phyloP scores from a whole-genome alignment of 176 grass and related monocot species.

The Luzula sylvatica region DNA sequence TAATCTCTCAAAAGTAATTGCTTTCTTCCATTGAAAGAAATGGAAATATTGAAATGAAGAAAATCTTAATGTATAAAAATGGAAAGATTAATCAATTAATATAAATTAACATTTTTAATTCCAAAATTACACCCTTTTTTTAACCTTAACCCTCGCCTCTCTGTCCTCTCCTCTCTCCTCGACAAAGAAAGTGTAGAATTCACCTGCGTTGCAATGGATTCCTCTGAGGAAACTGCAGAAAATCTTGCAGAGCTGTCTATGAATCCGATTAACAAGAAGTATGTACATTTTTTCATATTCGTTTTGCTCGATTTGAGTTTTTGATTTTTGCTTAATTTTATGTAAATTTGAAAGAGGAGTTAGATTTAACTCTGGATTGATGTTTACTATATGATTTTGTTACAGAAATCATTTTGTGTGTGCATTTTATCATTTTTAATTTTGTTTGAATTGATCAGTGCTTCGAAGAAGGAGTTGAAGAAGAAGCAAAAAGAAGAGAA shows the following conservation, averaged over 20 bases:
- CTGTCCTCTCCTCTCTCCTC: background rate
- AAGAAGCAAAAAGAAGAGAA: no score
- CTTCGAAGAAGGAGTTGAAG: no score
- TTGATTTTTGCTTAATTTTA: background rate
- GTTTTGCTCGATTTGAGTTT: background rate
- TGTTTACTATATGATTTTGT: background rate
- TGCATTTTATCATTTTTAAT: constrained; percentile 29
- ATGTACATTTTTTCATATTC: background rate
- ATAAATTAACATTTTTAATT: no score
- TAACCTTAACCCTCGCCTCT: background rate
- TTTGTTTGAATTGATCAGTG: no score
- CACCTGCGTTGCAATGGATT: constrained; percentile 5
- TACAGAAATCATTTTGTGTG: background rate
- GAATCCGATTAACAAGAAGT: constrained; percentile 48
- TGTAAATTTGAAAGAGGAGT: background rate
- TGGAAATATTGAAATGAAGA: no score
- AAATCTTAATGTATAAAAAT: no score
- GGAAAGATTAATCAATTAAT: no score
- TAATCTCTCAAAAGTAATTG: no score
- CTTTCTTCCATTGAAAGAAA: no score
- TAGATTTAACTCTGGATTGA: background rate
- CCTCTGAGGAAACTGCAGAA: background rate
- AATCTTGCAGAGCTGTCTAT: constrained; percentile 13
- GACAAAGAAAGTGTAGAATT: background rate
- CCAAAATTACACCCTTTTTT: no score